Base-by-base conservation (phyloP, 495 filamentous ascomycete genomes). In the Aspergillus incahuasiensis region DNA sequence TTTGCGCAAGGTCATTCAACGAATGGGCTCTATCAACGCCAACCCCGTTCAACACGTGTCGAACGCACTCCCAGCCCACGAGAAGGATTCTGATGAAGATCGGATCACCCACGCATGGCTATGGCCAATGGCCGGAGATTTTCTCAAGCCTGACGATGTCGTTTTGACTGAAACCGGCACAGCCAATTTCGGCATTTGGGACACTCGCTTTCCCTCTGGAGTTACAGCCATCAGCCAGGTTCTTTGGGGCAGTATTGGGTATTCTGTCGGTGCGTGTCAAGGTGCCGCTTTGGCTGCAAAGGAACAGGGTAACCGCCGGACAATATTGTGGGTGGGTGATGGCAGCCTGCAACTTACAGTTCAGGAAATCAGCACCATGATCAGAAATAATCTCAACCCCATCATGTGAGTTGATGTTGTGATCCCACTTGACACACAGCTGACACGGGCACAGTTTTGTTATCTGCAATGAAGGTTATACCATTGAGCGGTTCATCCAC, bases 91-190 rank as follows among this genome's bases (percentile, higher is more conserved):
- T 5, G 71, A 68, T 13, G 69, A 77, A 22, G 74, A 78, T 24
- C 77, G 68, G 7, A 94, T 97, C 60, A 91, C 80, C 2, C 92
- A 96, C 65, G 82, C 82, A 11, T 96, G 87, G 84, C 79, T 97
- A 55, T 97, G 92, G 91, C 88, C 89, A 0, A 80, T 77, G 45
- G 70, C 95, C 48, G 88, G 90, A 9, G 80, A 88, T 57, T 96
- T 88, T 81, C 69, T 96, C 20, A 77, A 83, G 56, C 76, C 85
- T 45, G 76, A 83, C 18, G 92, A 97, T 61, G 81, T 95, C 48
- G 77, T 96, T 39, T 82, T 95, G 43, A 92, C 90, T 0, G 92
- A 95, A 67, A 95, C 91, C 15, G 91, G 92, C 45, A 96, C 91
- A 4, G 78, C 90, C 25, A 92, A 90, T 72, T 95, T 95, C 70